Evolutionary conservation across 2,329 filamentous ascomycete species (phyloP), one percentile per base, ranked within the genome.

Genomic region (Daldinia eschscholtzii): DNA sequence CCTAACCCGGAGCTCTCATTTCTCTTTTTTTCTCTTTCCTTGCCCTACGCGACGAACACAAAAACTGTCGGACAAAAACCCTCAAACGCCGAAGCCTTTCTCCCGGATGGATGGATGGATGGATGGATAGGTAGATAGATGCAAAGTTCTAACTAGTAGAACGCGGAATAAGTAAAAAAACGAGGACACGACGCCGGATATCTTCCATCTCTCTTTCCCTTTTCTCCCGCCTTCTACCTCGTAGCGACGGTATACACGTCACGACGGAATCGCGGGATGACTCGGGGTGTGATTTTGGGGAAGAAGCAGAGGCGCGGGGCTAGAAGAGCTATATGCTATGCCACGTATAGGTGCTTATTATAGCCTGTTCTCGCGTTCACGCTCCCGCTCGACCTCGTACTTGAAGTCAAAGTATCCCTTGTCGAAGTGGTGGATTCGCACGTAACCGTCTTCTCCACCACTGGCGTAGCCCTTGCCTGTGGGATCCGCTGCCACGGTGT

Each of bases 401-500:
- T 92, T 89, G 85, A 99, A 99, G 83, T 99, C 96, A 81, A 96
- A 98, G 87, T 98, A 99, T 70, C 92, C 89, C 87, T 97, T 97
- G 85, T 99, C 96, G 83, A 99, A 99, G 83, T 97, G 93, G 84
- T 99, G 96, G 75, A 98, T 91, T 79, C 96, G 93, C 73, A 99
- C 95, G 84, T 99, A 99, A 78, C 96, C 96, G 83, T 99, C 96
- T 85, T 99, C 96, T 83, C 94, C 95, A 76, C 96, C 96, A 78
- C 92, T 95, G 78, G 94, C 94, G 84, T 99, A 99, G 77, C 93
- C 90, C 80, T 92, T 94, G 78, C 96, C 96, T 68, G 91, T 91
- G 33, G 96, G 96, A 82, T 97, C 93, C 65, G 93, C 93, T 56
- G 96, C 94, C 75, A 99, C 93, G 71, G 96, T 98, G 87, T 99